Conservation (phyloP, 2,329 filamentous ascomycete species). For the Xylaria hypoxylon region DNA sequence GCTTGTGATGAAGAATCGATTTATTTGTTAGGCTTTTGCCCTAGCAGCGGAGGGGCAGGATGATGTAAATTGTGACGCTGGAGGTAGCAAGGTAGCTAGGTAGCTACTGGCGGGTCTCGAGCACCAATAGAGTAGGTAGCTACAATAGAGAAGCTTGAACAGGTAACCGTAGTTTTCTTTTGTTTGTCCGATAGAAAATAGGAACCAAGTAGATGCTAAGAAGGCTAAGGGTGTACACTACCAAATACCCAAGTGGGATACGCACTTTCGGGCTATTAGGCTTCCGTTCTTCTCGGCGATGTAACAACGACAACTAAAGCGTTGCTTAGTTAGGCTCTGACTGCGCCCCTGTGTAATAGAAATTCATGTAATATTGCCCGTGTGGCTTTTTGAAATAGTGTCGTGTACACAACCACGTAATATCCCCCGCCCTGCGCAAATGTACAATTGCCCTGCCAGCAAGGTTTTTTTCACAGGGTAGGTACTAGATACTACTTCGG, state of each 20-base stretch:
- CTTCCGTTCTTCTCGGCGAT: conserved; percentile 4
- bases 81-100: background rate
- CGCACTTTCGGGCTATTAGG: conserved; percentile 22
- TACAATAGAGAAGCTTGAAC: conserved; percentile 13
- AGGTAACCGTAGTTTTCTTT: conserved; percentile 27
- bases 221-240: conserved; percentile 3
- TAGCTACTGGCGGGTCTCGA: conserved; percentile 2
- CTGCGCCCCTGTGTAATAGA: conserved; percentile 25
- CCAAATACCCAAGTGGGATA: background rate
- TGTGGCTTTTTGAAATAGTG: conserved; percentile 10
- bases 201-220: background rate
- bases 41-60: conserved; percentile 4
- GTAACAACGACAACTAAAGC: conserved; percentile 4
- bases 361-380: conserved; percentile 11
- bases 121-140: conserved; percentile 21
- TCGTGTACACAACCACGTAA: conserved; percentile 9
- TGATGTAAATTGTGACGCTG: conserved; percentile 22
- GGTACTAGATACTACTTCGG: conserved; percentile 15
- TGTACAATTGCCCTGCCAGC: conserved; percentile 13
- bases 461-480: conserved; percentile 18
- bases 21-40: conserved; percentile 10
- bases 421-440: conserved; percentile 6
- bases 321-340: conserved; percentile 22
- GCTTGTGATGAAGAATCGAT: conserved; percentile 18
- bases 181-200: conserved; percentile 15